These are phyloP conservation scores for Pisolithus orientalis DNA, from an alignment of 768 basidiomycete species.

Conservation along the genomic window DNA sequence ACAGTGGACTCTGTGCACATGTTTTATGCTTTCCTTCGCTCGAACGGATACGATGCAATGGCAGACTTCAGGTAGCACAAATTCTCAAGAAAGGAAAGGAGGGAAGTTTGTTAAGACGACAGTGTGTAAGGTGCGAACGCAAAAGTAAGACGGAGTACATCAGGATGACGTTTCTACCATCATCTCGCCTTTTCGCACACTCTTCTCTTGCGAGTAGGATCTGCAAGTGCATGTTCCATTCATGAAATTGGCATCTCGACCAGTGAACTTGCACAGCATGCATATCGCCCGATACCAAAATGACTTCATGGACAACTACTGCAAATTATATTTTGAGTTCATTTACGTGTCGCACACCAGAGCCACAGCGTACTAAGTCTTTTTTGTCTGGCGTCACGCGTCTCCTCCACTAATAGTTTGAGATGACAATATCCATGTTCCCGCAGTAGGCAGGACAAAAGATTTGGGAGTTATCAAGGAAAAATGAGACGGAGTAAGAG, in stretches of 20 bases:
- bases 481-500: no score
- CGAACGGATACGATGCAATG: no score
- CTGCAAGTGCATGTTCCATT: constrained; percentile 64
- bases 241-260: constrained; percentile 58
- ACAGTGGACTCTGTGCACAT: no score
- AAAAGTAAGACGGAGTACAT: not conserved
- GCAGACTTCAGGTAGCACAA: no score
- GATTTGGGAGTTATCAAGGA: constrained; percentile 71
- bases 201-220: constrained; percentile 25
- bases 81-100: no score
- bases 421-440: constrained; percentile 65
- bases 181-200: constrained; percentile 29
- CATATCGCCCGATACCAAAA: constrained; percentile 49
- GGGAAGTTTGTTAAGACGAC: no score
- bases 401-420: constrained; percentile 46
- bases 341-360: constrained; percentile 3
- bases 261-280: constrained; percentile 55
- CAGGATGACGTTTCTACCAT: constrained; percentile 12
- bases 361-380: constrained; percentile 39
- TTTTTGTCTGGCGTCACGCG: constrained; percentile 29
- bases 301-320: constrained; percentile 67
- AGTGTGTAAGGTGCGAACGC: no score
- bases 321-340: constrained; percentile 9
- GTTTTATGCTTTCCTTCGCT: no score
- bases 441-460: constrained; percentile 68